Percentiles rank a stretch among this genome's conserved stretches.
Evolutionary conservation across 768 basidiomycete species (phyloP).

Genomic region (Russula griseocarnosa): DNA sequence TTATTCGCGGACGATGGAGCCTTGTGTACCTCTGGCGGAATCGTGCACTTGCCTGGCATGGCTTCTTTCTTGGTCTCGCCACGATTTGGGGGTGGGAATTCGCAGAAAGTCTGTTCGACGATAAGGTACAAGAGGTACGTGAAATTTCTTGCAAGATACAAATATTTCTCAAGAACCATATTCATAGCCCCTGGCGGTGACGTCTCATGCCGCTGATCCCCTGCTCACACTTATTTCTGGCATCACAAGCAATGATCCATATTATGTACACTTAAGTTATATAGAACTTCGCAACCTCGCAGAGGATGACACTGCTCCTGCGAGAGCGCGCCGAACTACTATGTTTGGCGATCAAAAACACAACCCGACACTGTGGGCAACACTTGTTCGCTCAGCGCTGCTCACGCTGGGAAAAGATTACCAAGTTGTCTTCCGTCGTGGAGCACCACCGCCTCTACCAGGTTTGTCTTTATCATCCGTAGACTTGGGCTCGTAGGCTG

Average conservation of each 20-base stretch:
- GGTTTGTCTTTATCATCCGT: background rate
- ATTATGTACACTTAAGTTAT: slow-evolving; percentile 63
- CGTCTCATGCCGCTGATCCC: slow-evolving; percentile 46
- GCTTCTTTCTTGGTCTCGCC: slow-evolving; percentile 49
- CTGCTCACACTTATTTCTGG: slow-evolving; percentile 60
- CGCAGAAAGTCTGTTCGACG: slow-evolving; percentile 56
- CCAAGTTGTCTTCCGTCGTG: slow-evolving; percentile 58
- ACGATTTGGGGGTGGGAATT: slow-evolving; percentile 63
- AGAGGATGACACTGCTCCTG: slow-evolving; percentile 40
- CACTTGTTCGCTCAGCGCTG: slow-evolving; percentile 54
- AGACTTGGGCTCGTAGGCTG: slow-evolving; percentile 20
- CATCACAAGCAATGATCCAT: slow-evolving; percentile 47
- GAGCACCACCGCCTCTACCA: slow-evolving; percentile 39
- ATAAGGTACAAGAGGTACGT: slow-evolving; percentile 53
- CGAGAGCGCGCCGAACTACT: slow-evolving; percentile 45
- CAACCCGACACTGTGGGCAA: slow-evolving; percentile 59
- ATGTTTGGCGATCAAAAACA: slow-evolving; percentile 70
- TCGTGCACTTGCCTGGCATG: slow-evolving; percentile 43
- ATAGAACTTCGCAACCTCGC: slow-evolving; percentile 55
- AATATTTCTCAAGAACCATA: background rate
- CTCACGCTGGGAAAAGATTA: slow-evolving; percentile 65
- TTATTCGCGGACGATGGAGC: slow-evolving; percentile 55
- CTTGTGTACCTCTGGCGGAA: slow-evolving; percentile 48
- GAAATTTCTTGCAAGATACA: background rate
- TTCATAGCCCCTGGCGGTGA: slow-evolving; percentile 46